phyloP scores from a whole-genome alignment of 2,329 filamentous ascomycete species.

The Periconia macrospinosa region DNA sequence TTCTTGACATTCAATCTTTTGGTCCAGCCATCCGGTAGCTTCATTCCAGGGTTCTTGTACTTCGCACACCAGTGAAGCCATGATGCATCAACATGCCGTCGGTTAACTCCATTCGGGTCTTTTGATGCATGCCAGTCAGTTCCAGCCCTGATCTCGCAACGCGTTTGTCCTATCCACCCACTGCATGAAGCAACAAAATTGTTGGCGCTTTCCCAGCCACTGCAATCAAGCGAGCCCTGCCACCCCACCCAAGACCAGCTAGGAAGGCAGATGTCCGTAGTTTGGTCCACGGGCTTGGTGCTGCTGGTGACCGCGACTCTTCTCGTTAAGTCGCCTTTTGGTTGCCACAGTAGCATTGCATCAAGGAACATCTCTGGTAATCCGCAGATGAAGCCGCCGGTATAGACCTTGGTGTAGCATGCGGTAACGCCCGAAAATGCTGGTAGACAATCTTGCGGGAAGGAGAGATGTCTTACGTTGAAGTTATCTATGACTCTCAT shows the following conservation, averaged over 20 bases:
- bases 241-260: slow-evolving; percentile 1
- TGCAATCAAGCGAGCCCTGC: neutral
- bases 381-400: neutral
- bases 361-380: neutral
- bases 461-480: neutral
- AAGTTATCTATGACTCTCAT: neutral
- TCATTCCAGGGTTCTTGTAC: neutral
- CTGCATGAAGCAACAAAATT: neutral
- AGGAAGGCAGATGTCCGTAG: neutral
- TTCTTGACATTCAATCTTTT: neutral
- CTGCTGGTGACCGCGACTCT: neutral
- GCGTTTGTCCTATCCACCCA: neutral
- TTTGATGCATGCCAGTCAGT: neutral
- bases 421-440: neutral
- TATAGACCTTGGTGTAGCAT: neutral
- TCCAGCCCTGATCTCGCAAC: neutral
- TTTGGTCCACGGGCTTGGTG: neutral
- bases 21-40: neutral
- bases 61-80: neutral
- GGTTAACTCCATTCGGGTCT: neutral
- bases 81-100: neutral
- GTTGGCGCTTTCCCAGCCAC: neutral
- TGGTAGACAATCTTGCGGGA: neutral
- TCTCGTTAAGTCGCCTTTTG: neutral
- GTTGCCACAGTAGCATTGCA: slow-evolving; percentile 1